These are phyloP conservation scores for Trichocomaceae sp. DNA, from an alignment of 2,329 filamentous ascomycete genomes.

Conservation along the genomic window DNA sequence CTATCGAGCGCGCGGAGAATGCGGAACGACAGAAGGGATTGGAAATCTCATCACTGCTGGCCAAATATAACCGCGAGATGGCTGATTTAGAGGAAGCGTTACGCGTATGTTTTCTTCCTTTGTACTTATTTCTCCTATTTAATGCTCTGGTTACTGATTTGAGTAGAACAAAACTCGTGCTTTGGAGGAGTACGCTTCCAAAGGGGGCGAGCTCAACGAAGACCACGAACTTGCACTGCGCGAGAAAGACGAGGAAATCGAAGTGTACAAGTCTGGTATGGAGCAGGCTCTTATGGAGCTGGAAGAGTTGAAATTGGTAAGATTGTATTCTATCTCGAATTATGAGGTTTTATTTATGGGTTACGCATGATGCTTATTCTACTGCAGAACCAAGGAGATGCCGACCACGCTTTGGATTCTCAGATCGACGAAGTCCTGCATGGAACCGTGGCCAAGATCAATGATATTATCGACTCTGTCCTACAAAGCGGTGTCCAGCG, in stretches of 20 bases:
- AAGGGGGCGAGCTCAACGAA: slow-evolving; percentile 69
- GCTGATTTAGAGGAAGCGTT: slow-evolving; percentile 91
- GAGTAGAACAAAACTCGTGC: slow-evolving; percentile 74
- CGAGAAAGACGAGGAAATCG: slow-evolving; percentile 95
- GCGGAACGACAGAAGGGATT: slow-evolving; percentile 88
- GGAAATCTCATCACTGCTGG: slow-evolving; percentile 87
- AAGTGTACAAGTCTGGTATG: slow-evolving; percentile 97
- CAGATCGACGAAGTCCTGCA: slow-evolving; percentile 87
- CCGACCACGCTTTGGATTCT: slow-evolving; percentile 74
- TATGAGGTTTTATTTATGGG: not conserved
- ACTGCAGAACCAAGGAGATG: slow-evolving; percentile 58
- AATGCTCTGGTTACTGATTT: slow-evolving; percentile 13
- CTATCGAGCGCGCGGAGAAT: slow-evolving; percentile 84
- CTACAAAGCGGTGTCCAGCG: slow-evolving; percentile 86
- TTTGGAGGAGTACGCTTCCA: slow-evolving; percentile 74
- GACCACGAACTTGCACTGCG: slow-evolving; percentile 79
- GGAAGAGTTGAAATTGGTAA: slow-evolving; percentile 67
- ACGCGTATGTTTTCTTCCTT: slow-evolving; percentile 33
- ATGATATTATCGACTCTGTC: slow-evolving; percentile 95
- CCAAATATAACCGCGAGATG: slow-evolving; percentile 96
- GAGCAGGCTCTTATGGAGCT: slow-evolving; percentile 91
- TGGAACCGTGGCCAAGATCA: slow-evolving; percentile 84
- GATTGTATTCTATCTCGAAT: slow-evolving; percentile 15
- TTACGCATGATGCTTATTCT: not conserved
- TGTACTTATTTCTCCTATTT: not conserved